Percentiles rank a stretch among this genome's conserved stretches.
These are phyloP conservation scores for Fraxinus sp. DNA, from an alignment of 305 asterid species.

Conservation along the genomic window DNA sequence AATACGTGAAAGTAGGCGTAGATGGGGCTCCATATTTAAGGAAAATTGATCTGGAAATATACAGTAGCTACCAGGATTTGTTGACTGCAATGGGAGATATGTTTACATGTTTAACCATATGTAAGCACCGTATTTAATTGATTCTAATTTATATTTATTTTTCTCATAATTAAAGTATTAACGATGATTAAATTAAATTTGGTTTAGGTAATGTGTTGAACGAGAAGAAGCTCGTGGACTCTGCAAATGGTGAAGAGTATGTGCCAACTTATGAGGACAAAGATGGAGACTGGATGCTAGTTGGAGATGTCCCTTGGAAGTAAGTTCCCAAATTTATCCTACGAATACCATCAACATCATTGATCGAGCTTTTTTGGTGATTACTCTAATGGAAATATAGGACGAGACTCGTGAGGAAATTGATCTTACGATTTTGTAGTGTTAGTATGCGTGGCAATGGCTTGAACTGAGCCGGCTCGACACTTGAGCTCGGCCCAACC, in stretches of 20 bases:
- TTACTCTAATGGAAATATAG: no score
- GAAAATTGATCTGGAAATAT: slow-evolving; percentile 56
- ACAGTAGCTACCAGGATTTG: slow-evolving; percentile 45
- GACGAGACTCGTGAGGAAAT: no score
- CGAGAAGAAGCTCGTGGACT: slow-evolving; percentile 48
- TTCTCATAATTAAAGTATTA: neutral
- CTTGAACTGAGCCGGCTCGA: no score
- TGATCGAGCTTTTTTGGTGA: neutral
- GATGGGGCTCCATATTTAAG: slow-evolving; percentile 77
- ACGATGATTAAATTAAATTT: neutral
- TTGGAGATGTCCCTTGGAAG: slow-evolving; percentile 95
- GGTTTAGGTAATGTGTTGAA: slow-evolving; percentile 39
- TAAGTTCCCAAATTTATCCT: slow-evolving; percentile 22
- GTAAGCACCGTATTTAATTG: slow-evolving; percentile 31
- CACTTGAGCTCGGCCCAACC: no score
- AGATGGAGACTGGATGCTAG: slow-evolving; percentile 87
- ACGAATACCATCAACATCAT: neutral
- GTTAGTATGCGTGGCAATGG: no score
- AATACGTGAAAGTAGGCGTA: slow-evolving; percentile 68
- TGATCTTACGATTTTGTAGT: neutral
- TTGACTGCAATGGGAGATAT: slow-evolving; percentile 49
- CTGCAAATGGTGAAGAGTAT: slow-evolving; percentile 47
- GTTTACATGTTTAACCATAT: slow-evolving; percentile 53
- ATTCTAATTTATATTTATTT: neutral
- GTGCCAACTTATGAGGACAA: slow-evolving; percentile 70